Evolutionary conservation across 352 stramenopile species (phyloP).

Genomic region (Blastocystis sp.): DNA sequence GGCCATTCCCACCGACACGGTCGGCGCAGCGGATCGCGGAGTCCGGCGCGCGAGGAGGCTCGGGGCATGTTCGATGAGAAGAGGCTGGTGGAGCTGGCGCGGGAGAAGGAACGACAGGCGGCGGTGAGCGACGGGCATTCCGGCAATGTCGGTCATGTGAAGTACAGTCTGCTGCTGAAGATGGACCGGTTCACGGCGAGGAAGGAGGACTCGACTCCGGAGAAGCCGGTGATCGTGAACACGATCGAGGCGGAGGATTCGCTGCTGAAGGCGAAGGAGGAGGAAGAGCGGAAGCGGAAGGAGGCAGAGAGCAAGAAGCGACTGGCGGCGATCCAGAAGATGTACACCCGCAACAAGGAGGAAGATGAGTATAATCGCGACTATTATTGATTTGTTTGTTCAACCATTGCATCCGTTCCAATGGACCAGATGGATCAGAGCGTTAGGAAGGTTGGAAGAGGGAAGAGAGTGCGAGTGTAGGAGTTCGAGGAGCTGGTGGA

Average conservation of each 20-base stretch:
- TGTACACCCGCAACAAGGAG: constrained; percentile 11
- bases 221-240: constrained; percentile 51
- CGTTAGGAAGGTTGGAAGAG: neutral
- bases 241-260: constrained; percentile 54
- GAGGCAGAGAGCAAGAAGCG: constrained; percentile 46
- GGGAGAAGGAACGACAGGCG: constrained; percentile 37
- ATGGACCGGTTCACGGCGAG: constrained; percentile 46
- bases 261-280: constrained; percentile 33
- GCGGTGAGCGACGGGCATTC: neutral
- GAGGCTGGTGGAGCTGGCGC: constrained; percentile 13
- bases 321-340: constrained; percentile 28
- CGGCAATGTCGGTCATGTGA: constrained; percentile 38
- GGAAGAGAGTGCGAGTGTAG: neutral
- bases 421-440: constrained; percentile 56
- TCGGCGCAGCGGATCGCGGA: neutral
- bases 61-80: constrained; percentile 40
- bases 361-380: constrained; percentile 57
- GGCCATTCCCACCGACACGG: neutral
- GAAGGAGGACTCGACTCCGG: constrained; percentile 26
- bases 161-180: constrained; percentile 42
- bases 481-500: constrained; percentile 60
- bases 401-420: neutral
- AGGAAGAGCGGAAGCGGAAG: constrained; percentile 29
- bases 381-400: constrained; percentile 63
- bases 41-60: neutral